A percentile compares a stretch with the other conserved stretches of the same genome.
phyloP scores from a whole-genome alignment of 2,329 filamentous ascomycete genomes.

The Chaetothyriales sp. region DNA sequence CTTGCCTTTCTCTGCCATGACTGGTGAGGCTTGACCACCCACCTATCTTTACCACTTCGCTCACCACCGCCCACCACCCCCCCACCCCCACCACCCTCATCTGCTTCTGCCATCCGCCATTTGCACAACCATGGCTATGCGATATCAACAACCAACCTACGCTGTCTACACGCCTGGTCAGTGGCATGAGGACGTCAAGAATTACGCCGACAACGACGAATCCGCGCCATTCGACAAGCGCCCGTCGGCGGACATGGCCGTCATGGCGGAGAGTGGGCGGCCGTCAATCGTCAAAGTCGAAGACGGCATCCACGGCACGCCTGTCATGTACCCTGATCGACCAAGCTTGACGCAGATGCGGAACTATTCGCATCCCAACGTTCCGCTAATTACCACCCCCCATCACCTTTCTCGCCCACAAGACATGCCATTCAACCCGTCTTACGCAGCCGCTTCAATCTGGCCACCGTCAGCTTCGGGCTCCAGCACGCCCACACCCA shows the following conservation, averaged over 20 bases:
- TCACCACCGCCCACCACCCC: slow-evolving; percentile 8
- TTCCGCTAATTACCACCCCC: slow-evolving; percentile 37
- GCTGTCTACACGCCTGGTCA: slow-evolving; percentile 32
- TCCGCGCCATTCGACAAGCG: slow-evolving; percentile 25
- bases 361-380: slow-evolving; percentile 29
- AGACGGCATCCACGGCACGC: slow-evolving; percentile 40
- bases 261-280: slow-evolving; percentile 27
- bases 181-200: slow-evolving; percentile 30
- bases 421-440: slow-evolving; percentile 32
- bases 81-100: not conserved
- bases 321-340: slow-evolving; percentile 38
- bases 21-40: not conserved
- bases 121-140: slow-evolving; percentile 20
- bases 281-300: slow-evolving; percentile 35
- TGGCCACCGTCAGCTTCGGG: slow-evolving; percentile 58
- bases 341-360: slow-evolving; percentile 31
- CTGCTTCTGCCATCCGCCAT: not conserved
- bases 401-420: slow-evolving; percentile 53
- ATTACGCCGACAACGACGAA: slow-evolving; percentile 36
- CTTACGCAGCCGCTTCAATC: slow-evolving; percentile 35
- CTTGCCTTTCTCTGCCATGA: not conserved
- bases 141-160: slow-evolving; percentile 29
- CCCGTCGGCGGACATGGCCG: not conserved
- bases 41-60: slow-evolving; percentile 3
- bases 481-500: slow-evolving; percentile 59